phyloP scores from a whole-genome alignment of 2,329 filamentous ascomycete species.

The Allantophomopsis lycopodina region DNA sequence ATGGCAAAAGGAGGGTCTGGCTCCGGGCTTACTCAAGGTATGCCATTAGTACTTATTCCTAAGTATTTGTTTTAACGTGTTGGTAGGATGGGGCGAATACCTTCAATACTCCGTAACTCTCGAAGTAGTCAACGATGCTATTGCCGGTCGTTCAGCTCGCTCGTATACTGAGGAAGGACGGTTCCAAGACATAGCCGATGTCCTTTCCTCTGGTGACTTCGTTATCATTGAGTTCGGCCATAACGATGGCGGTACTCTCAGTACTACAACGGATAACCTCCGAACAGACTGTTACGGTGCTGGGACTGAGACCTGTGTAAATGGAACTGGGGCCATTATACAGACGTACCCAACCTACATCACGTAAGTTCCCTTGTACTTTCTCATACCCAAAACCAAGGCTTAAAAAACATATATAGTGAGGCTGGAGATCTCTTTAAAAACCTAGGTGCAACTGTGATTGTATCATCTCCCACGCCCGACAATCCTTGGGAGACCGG shows the following conservation, averaged over 20 bases:
- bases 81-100: conserved; percentile 13
- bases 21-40: too few species aligned
- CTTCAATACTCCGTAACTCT: conserved; percentile 8
- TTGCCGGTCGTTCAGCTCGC: conserved; percentile 49
- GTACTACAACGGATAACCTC: conserved; percentile 41
- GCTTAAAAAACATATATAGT: conserved; percentile 12
- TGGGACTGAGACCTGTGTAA: conserved; percentile 9
- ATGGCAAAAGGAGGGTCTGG: too few species aligned
- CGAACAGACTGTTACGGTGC: conserved; percentile 38
- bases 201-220: conserved; percentile 43
- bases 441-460: conserved; percentile 43
- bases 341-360: conserved; percentile 13
- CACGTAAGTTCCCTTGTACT: neutral
- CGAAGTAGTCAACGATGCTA: conserved; percentile 38
- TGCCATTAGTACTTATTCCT: too few species aligned
- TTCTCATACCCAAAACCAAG: neutral
- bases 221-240: conserved; percentile 62
- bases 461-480: conserved; percentile 45
- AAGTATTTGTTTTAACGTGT: neutral
- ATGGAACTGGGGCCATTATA: too few species aligned
- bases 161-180: conserved; percentile 53
- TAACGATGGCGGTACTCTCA: conserved; percentile 47
- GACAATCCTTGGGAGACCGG: conserved; percentile 50
- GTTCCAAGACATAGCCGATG: conserved; percentile 39
- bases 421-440: conserved; percentile 11